Evolutionary conservation across 225 moss, liverwort and hornwort species (phyloP).

Genomic region (Sphagnum tenellum): DNA sequence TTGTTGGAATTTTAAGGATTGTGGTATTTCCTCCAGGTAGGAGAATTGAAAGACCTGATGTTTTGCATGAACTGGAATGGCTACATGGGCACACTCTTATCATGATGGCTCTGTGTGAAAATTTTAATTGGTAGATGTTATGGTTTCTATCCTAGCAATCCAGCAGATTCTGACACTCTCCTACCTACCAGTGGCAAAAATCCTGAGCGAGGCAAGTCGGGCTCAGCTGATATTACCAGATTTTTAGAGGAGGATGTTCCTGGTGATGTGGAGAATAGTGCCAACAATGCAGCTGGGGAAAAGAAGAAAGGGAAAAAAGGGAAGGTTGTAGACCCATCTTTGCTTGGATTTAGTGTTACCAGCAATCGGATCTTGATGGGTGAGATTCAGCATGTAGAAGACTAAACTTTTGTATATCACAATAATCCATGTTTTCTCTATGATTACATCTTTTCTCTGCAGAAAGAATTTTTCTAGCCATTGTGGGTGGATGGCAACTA

Average conservation of each 20-base stretch:
- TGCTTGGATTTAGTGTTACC: constrained; percentile 87
- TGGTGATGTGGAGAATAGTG: constrained; percentile 21
- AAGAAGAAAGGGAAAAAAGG: constrained; percentile 94
- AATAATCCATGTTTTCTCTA: no score
- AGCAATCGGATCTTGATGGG: constrained; percentile 99
- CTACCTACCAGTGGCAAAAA: constrained; percentile 56
- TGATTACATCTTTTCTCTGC: no score
- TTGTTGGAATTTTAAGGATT: no score
- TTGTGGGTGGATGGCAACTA: no score
- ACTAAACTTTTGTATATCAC: constrained; percentile 26
- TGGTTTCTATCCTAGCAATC: constrained; percentile 22
- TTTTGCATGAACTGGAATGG: no score
- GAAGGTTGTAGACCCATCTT: constrained; percentile 90
- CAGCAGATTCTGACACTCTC: constrained; percentile 31
- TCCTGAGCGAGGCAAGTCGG: constrained; percentile 31
- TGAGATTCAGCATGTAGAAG: constrained; percentile 95
- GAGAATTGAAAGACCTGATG: no score
- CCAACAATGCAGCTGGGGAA: constrained; percentile 36
- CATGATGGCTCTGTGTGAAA: no score
- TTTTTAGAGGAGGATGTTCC: constrained; percentile 28
- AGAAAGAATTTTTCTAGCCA: no score
- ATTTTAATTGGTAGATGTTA: no score
- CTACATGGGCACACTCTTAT: no score
- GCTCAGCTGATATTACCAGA: constrained; percentile 39
- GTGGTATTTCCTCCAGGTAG: no score